phyloP scores from a whole-genome alignment of 2,329 filamentous ascomycete species.

The Myrmaecium sp. region DNA sequence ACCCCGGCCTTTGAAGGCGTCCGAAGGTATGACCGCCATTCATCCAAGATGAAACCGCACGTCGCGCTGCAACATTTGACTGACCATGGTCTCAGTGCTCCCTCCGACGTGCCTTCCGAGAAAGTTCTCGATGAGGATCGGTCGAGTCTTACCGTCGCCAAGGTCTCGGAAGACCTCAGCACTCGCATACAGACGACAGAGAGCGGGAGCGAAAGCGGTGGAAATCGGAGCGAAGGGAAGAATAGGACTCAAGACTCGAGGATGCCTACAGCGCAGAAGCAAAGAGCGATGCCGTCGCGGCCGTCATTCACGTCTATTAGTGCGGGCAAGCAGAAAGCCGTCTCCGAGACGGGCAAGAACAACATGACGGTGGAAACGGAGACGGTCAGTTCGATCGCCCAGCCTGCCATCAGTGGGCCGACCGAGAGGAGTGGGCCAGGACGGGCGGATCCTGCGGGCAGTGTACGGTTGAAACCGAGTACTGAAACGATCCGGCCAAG shows the following conservation, averaged over 20 bases:
- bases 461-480: conserved; percentile 71
- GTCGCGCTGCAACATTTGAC: too few relatives aligned
- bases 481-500: conserved; percentile 91
- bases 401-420: conserved; percentile 53
- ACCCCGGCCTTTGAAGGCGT: conserved; percentile 38
- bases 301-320: conserved; percentile 52
- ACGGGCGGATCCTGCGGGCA: conserved; percentile 48
- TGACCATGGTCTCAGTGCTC: background rate
- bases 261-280: conserved; percentile 23
- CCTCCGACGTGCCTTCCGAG: too few relatives aligned
- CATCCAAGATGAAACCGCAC: too few relatives aligned
- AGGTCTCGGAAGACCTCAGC: conserved; percentile 26
- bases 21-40: conserved; percentile 8
- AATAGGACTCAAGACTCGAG: conserved; percentile 31
- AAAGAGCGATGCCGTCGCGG: conserved; percentile 37
- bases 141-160: conserved; percentile 20
- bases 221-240: conserved; percentile 47
- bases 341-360: conserved; percentile 54
- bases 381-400: conserved; percentile 79
- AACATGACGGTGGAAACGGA: conserved; percentile 98
- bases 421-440: conserved; percentile 40
- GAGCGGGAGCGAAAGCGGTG: conserved; percentile 49
- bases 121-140: conserved; percentile 26
- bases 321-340: conserved; percentile 46
- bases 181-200: conserved; percentile 27